These are phyloP conservation scores for Adiantum capillusveneris DNA, from an alignment of 75 land plant genomes.

Conservation along the genomic window DNA sequence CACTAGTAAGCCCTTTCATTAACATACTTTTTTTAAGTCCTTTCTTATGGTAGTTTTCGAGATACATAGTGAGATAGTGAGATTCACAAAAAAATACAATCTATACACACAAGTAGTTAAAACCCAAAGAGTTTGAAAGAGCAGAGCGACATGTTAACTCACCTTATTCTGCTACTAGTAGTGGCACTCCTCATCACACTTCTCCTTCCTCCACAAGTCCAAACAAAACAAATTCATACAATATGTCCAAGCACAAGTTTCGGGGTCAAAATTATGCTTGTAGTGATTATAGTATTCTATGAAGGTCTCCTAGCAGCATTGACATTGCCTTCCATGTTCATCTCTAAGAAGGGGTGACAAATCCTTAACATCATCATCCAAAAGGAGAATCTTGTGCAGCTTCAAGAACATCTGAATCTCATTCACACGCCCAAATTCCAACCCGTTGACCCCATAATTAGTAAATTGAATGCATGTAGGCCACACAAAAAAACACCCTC, in stretches of 20 bases:
- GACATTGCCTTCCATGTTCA: conserved; percentile 73
- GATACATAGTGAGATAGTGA: no score
- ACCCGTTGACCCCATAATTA: no score
- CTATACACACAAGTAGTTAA: no score
- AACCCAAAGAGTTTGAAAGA: background rate
- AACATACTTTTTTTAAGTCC: no score
- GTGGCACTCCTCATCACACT: conserved; percentile 62
- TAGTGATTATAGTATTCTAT: conserved; percentile 53
- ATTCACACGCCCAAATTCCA: no score
- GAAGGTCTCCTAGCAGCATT: conserved; percentile 67
- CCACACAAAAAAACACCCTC: no score
- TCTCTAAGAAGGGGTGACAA: conserved; percentile 49
- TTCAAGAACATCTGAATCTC: conserved; percentile 62
- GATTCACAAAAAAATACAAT: no score
- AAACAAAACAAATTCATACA: conserved; percentile 71
- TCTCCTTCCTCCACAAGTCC: conserved; percentile 66
- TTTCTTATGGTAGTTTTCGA: no score
- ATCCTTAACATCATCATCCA: conserved; percentile 67
- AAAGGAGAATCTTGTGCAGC: conserved; percentile 45
- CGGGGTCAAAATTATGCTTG: conserved; percentile 40
- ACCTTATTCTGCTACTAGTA: conserved; percentile 69
- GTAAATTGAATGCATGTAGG: no score
- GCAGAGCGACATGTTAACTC: conserved; percentile 6
- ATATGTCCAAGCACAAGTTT: conserved; percentile 65
- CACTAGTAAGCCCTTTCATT: no score